These are phyloP conservation scores for Orbilia brochopaga DNA, from an alignment of 2,329 filamentous ascomycete genomes.

Conservation along the genomic window DNA sequence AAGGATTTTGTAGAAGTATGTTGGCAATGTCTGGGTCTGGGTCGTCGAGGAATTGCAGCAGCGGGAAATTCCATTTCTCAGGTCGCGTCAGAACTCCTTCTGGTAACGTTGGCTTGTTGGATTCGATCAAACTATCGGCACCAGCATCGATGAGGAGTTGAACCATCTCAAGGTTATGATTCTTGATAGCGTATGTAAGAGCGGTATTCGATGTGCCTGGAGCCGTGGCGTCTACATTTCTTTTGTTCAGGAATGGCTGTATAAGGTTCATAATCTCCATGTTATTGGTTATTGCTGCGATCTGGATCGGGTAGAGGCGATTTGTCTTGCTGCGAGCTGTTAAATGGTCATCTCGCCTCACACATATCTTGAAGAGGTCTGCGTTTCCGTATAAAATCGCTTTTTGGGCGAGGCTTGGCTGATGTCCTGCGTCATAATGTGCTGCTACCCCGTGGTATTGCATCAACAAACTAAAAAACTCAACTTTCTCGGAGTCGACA, in stretches of 20 bases:
- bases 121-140: not conserved
- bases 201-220: not conserved
- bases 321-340: not conserved
- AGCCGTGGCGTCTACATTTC: not conserved
- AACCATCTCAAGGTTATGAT: conserved; percentile 18
- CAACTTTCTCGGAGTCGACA: not conserved
- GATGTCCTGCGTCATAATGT: not conserved
- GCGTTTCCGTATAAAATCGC: not conserved
- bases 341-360: not conserved
- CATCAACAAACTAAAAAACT: not conserved
- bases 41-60: not conserved
- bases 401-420: conserved; percentile 3
- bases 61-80: conserved; percentile 1
- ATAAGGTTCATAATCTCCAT: conserved; percentile 12
- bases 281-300: conserved; percentile 9
- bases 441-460: not conserved
- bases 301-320: conserved; percentile 15
- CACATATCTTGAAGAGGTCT: conserved; percentile 2
- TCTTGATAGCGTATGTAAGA: conserved; percentile 19
- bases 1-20: not conserved
- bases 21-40: not conserved
- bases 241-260: not conserved
- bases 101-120: not conserved
- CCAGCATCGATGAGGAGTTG: not conserved
- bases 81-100: not conserved